Evolutionary conservation across 1,284 basidiomycete species (phyloP).

Genomic region (Xerocomus nothofagi): DNA sequence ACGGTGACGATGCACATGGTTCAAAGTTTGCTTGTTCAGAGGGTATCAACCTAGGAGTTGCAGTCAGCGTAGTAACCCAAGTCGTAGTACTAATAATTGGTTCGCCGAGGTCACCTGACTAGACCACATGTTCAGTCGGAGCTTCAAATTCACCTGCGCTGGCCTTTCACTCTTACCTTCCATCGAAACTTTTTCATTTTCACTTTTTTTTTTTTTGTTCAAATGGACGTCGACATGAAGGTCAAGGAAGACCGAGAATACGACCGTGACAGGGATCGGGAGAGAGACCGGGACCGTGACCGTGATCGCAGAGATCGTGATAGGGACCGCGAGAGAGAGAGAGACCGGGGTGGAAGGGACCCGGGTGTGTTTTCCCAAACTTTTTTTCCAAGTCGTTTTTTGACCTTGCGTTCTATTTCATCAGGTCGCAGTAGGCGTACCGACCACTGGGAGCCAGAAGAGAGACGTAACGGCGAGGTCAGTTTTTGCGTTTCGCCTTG

Average conservation of each 20-base stretch:
- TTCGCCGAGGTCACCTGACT: constrained; percentile 20
- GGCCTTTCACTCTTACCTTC: constrained; percentile 17
- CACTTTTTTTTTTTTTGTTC: constrained; percentile 5
- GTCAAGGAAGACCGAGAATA: constrained; percentile 68
- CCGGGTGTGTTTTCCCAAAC: constrained; percentile 44
- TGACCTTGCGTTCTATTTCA: neutral
- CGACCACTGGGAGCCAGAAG: constrained; percentile 81
- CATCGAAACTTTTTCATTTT: constrained; percentile 2
- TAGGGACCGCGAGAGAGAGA: constrained; percentile 48
- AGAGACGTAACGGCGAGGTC: constrained; percentile 63
- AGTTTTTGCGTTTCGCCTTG: constrained; percentile 24
- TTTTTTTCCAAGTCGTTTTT: neutral
- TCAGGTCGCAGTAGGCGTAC: constrained; percentile 45
- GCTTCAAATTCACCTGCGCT: constrained; percentile 8
- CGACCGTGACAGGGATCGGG: constrained; percentile 46
- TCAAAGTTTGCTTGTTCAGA: too few relatives aligned
- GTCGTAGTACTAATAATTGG: neutral
- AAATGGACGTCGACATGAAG: constrained; percentile 80
- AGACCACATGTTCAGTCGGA: constrained; percentile 18
- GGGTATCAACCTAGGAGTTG: neutral
- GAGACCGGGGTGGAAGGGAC: constrained; percentile 53
- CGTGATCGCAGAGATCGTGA: constrained; percentile 46
- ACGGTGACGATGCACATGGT: neutral
- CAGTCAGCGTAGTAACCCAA: too few relatives aligned
- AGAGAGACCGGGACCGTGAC: constrained; percentile 47